Conservation (phyloP, 306 rosid species). For the Parietaria judaica region DNA sequence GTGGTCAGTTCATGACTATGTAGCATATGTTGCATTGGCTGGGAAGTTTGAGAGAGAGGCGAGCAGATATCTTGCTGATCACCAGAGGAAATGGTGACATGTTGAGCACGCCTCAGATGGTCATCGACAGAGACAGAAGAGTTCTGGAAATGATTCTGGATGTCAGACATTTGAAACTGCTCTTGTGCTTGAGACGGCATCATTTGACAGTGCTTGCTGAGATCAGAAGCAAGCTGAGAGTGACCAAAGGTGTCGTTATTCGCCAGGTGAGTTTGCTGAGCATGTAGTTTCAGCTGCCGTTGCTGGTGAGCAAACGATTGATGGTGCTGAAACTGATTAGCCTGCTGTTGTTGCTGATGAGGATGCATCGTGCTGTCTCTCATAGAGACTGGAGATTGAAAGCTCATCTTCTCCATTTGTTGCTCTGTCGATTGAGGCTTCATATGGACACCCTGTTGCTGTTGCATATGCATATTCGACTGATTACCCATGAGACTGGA, state of each 20-base stretch:
- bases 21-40: conserved; percentile 49
- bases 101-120: conserved; percentile 46
- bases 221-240: conserved; percentile 48
- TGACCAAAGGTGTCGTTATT: conserved; percentile 52
- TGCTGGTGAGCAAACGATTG: conserved; percentile 57
- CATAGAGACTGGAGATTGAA: conserved; percentile 51
- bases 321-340: conserved; percentile 67
- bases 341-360: conserved; percentile 55
- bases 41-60: conserved; percentile 50
- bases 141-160: conserved; percentile 67
- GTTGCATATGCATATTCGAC: conserved; percentile 62
- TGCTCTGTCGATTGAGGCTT: conserved; percentile 44
- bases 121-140: conserved; percentile 33
- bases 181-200: conserved; percentile 47
- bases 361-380: conserved; percentile 52
- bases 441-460: conserved; percentile 52
- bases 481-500: conserved; percentile 47
- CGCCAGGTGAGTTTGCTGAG: conserved; percentile 52
- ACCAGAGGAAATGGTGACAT: conserved; percentile 41
- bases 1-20: conserved; percentile 42
- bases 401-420: conserved; percentile 69
- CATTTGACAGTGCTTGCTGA: conserved; percentile 49
- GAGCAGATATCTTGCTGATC: conserved; percentile 46
- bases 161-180: conserved; percentile 57
- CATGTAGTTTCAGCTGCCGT: conserved; percentile 47